A percentile compares a stretch with the other conserved stretches of the same genome.
Conservation (phyloP, 1,284 basidiomycete genomes). For the Trichosporon coremiiforme region DNA sequence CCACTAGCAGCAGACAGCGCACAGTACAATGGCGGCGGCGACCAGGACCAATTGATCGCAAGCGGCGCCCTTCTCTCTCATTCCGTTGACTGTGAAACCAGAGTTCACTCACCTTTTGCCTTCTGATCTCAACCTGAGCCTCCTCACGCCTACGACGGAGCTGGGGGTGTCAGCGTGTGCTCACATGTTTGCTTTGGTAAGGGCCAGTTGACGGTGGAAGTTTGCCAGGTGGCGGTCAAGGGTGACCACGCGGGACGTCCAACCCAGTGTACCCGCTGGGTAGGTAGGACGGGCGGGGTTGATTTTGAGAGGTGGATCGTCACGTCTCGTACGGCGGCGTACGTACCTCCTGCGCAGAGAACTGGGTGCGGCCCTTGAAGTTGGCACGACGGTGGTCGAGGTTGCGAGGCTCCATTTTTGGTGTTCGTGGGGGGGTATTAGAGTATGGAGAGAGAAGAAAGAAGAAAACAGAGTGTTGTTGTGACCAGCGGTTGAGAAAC, state of each 20-base stretch:
- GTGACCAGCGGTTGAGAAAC: conserved; percentile 18
- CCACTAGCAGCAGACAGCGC: not conserved
- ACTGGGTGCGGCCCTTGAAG: conserved; percentile 58
- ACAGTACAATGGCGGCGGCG: not conserved
- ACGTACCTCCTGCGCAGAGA: conserved; percentile 56
- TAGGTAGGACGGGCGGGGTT: not conserved
- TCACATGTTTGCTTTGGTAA: not conserved
- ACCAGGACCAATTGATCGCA: not conserved
- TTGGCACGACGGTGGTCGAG: conserved; percentile 55
- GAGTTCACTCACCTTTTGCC: conserved; percentile 67
- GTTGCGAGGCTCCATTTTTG: conserved; percentile 45
- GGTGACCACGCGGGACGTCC: conserved; percentile 12
- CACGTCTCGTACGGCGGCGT: not conserved
- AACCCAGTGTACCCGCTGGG: not conserved
- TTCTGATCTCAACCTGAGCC: conserved; percentile 94
- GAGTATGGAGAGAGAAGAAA: conserved; percentile 11
- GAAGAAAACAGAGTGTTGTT: conserved; percentile 15
- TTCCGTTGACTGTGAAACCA: not conserved
- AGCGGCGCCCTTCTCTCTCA: not conserved
- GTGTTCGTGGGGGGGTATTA: not conserved
- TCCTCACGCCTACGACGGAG: conserved; percentile 92
- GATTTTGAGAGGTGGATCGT: conserved; percentile 9
- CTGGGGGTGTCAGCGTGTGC: conserved; percentile 38
- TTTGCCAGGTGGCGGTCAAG: conserved; percentile 24
- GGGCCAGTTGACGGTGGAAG: not conserved